These are phyloP conservation scores for Oryza glumipatula DNA, from an alignment of 176 grass and related monocot genomes.

Conservation along the genomic window DNA sequence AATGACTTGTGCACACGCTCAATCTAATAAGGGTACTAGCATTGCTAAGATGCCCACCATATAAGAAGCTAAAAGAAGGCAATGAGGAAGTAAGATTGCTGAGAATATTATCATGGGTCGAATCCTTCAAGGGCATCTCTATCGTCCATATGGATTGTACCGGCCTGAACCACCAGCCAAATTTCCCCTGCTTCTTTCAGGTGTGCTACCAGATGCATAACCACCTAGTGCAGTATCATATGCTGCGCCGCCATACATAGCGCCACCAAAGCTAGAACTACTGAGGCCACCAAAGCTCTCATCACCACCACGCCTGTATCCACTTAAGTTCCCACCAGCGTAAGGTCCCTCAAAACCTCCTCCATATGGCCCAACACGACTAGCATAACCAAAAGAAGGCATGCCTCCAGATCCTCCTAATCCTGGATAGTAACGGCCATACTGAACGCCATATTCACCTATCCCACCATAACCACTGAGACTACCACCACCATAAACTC, in stretches of 20 bases:
- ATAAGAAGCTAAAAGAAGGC: conserved; percentile 10
- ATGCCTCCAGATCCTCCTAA: conserved; percentile 59
- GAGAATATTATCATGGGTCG: not conserved
- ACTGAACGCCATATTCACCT: conserved; percentile 60
- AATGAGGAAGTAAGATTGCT: conserved; percentile 27
- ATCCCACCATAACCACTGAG: conserved; percentile 58
- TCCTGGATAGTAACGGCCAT: conserved; percentile 65
- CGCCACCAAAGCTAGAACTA: conserved; percentile 53
- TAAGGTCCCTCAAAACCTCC: conserved; percentile 62
- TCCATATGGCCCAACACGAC: conserved; percentile 65
- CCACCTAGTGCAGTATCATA: conserved; percentile 70
- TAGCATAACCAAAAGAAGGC: conserved; percentile 60
- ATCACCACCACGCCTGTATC: conserved; percentile 47
- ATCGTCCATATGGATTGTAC: conserved; percentile 82
- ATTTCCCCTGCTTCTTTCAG: conserved; percentile 51
- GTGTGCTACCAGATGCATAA: conserved; percentile 51
- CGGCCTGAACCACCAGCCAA: conserved; percentile 62
- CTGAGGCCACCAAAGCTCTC: conserved; percentile 54
- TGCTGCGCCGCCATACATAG: conserved; percentile 44
- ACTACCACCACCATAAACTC: conserved; percentile 57
- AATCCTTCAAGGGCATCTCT: conserved; percentile 26
- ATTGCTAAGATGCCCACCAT: conserved; percentile 3
- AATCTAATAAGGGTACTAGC: not conserved
- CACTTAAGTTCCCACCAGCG: conserved; percentile 58
- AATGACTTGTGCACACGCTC: conserved; percentile 11